These are phyloP conservation scores for Anastatica hierochuntica DNA, from an alignment of 345 rosid species.

Conservation along the genomic window DNA sequence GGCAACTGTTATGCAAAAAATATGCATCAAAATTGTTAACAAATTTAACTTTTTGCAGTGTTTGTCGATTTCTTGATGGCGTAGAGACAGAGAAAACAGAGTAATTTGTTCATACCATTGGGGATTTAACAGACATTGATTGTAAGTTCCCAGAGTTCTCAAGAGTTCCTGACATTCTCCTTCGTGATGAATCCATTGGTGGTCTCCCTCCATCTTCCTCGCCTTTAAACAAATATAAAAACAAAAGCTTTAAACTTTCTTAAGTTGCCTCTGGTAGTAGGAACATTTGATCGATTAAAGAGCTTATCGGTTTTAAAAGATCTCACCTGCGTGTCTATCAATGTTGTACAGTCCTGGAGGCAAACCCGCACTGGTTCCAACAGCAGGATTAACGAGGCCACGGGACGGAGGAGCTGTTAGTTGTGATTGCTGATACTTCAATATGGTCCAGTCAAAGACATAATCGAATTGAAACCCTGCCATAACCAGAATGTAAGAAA, in stretches of 20 bases:
- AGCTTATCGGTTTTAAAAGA: too few species aligned
- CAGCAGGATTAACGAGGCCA: constrained; percentile 37
- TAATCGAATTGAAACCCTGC: constrained; percentile 91
- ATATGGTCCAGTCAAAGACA: constrained; percentile 90
- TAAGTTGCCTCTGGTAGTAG: not conserved
- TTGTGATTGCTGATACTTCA: constrained; percentile 89
- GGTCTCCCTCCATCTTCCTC: constrained; percentile 44
- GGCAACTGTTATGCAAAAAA: constrained; percentile 34
- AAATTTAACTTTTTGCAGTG: not conserved
- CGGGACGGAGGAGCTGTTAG: constrained; percentile 64
- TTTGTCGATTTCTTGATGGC: too few species aligned
- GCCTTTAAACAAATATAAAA: constrained; percentile 22
- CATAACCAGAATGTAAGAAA: constrained; percentile 7
- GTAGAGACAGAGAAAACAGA: not conserved
- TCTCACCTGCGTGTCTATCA: constrained; percentile 55
- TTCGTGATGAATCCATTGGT: constrained; percentile 48
- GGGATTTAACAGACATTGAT: constrained; percentile 9
- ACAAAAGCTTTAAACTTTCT: not conserved
- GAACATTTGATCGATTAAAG: not conserved
- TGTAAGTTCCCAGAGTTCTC: constrained; percentile 36
- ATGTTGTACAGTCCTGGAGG: constrained; percentile 40
- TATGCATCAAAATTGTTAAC: not conserved
- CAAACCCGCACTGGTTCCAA: constrained; percentile 64
- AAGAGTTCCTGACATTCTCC: constrained; percentile 56
- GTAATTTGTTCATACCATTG: constrained; percentile 30